These are phyloP conservation scores for Ophiostoma populinum DNA, from an alignment of 2,329 filamentous ascomycete species.

Conservation along the genomic window DNA sequence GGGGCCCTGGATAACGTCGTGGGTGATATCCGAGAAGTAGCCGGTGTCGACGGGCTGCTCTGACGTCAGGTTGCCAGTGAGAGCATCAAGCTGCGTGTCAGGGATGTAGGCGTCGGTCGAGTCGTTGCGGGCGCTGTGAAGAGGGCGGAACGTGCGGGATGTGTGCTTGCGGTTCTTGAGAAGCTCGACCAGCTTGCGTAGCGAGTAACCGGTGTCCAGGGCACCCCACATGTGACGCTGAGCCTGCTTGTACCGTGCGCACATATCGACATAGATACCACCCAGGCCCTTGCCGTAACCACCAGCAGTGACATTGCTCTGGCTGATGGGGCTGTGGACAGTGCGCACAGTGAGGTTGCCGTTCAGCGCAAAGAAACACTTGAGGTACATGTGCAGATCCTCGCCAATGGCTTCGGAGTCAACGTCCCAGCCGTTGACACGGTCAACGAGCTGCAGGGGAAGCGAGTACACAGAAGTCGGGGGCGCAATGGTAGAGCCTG, in stretches of 20 bases:
- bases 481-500: conserved; percentile 44
- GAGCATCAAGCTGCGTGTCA: conserved; percentile 21
- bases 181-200: conserved; percentile 39
- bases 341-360: conserved; percentile 48
- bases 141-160: conserved; percentile 34
- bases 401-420: conserved; percentile 57
- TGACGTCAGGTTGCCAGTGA: conserved; percentile 4
- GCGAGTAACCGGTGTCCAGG: conserved; percentile 48
- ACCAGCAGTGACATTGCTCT: conserved; percentile 51
- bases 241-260: conserved; percentile 54
- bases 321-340: conserved; percentile 51
- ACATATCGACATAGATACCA: conserved; percentile 38
- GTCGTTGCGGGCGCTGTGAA: conserved; percentile 32
- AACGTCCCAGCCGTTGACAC: conserved; percentile 56
- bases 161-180: conserved; percentile 41
- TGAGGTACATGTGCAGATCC: conserved; percentile 62
- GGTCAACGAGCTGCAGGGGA: conserved; percentile 47
- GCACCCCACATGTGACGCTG: conserved; percentile 63
- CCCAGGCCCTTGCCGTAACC: conserved; percentile 32
- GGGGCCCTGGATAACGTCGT: conserved; percentile 31
- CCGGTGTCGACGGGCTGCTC: conserved; percentile 29
- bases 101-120: conserved; percentile 30
- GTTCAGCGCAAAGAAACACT: conserved; percentile 59
- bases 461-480: conserved; percentile 61
- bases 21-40: conserved; percentile 36